phyloP scores from a whole-genome alignment of 345 rosid genomes.

The Kandelia obovata region DNA sequence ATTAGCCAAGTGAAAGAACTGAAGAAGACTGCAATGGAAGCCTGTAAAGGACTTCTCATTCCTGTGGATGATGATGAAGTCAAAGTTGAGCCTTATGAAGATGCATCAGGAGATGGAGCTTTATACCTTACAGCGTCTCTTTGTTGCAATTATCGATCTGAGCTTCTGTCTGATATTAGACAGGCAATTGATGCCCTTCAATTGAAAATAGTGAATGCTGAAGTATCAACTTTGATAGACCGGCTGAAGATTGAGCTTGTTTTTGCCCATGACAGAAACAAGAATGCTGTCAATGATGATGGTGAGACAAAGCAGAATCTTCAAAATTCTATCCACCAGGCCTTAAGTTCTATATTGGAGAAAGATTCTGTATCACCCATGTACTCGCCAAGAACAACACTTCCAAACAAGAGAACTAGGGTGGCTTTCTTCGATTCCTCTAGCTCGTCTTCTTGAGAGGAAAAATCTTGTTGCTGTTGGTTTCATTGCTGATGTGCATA shows the following conservation, averaged over 20 bases:
- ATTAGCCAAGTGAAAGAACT: conserved; percentile 34
- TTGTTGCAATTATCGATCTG: conserved; percentile 43
- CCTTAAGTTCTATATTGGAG: conserved; percentile 36
- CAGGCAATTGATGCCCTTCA: conserved; percentile 36
- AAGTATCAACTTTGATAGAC: conserved; percentile 41
- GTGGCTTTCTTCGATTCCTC: conserved; percentile 32
- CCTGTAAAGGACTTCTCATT: conserved; percentile 34
- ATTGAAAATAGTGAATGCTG: conserved; percentile 32
- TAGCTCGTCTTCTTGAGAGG: conserved; percentile 23
- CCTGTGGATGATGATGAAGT: conserved; percentile 49
- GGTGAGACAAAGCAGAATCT: conserved; percentile 17
- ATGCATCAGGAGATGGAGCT: conserved; percentile 22
- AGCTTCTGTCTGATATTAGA: conserved; percentile 37
- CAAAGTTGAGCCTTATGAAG: conserved; percentile 29
- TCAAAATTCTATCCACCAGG: conserved; percentile 29
- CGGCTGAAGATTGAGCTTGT: conserved; percentile 36
- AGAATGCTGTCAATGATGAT: conserved; percentile 12
- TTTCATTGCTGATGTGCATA: neutral
- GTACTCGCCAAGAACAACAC: conserved; percentile 28
- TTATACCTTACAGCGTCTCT: conserved; percentile 38
- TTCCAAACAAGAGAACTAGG: conserved; percentile 37
- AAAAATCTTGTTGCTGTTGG: conserved; percentile 4
- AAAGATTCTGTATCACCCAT: conserved; percentile 33
- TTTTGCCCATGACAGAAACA: conserved; percentile 20
- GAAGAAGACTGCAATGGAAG: conserved; percentile 33